Conservation (phyloP, 2,329 filamentous ascomycete species). For the Botrytis sinoallii region DNA sequence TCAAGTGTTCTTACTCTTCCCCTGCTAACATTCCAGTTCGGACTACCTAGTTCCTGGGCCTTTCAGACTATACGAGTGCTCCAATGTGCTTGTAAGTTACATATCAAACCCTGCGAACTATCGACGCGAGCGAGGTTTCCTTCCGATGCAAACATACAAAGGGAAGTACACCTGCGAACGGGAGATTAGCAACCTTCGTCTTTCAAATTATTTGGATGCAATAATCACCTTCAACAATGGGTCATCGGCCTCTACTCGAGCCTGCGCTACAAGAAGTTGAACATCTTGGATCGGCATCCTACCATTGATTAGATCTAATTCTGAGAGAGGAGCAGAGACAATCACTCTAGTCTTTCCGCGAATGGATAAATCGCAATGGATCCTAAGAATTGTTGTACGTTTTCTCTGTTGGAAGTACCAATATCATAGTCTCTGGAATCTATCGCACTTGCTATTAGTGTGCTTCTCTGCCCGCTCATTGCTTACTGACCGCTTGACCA, state of each 20-base stretch:
- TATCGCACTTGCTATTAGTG: slow-evolving; percentile 32
- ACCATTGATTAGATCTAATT: slow-evolving; percentile 20
- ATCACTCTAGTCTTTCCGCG: slow-evolving; percentile 37
- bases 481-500: slow-evolving; percentile 63
- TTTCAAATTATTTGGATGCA: neutral
- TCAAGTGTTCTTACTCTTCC: neutral
- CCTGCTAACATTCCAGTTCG: neutral
- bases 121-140: slow-evolving; percentile 46
- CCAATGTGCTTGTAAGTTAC: neutral
- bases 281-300: slow-evolving; percentile 59
- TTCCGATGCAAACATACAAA: slow-evolving; percentile 62
- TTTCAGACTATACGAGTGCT: neutral
- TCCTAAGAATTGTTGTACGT: slow-evolving; percentile 52
- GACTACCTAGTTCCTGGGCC: neutral
- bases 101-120: neutral
- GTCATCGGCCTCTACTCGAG: slow-evolving; percentile 52
- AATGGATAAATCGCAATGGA: slow-evolving; percentile 58
- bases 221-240: slow-evolving; percentile 52
- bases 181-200: slow-evolving; percentile 13
- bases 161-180: slow-evolving; percentile 54
- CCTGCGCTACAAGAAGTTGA: slow-evolving; percentile 54
- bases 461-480: neutral
- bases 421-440: slow-evolving; percentile 52
- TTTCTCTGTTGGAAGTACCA: slow-evolving; percentile 52
- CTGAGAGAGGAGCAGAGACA: neutral